Evolutionary conservation across 768 basidiomycete species (phyloP).

Genomic region (Leccinum uliginosum): DNA sequence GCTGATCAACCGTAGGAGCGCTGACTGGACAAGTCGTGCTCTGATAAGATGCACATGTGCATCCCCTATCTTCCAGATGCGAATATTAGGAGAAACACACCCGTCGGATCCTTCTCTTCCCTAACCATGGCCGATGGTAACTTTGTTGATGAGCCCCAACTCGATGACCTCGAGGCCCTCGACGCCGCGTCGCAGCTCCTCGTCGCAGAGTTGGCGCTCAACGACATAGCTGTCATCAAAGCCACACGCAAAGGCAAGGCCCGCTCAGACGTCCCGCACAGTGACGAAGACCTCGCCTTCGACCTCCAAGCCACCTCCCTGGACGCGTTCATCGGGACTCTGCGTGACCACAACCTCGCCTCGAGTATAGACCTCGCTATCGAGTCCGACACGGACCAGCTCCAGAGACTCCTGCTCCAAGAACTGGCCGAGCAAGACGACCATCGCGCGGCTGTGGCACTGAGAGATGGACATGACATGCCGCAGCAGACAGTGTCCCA

Average conservation of each 20-base stretch:
- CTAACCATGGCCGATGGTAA: slow-evolving; percentile 7
- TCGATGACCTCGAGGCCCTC: background rate
- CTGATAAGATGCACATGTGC: background rate
- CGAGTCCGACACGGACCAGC: slow-evolving; percentile 29
- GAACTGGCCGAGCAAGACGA: slow-evolving; percentile 41
- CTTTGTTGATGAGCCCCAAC: slow-evolving; percentile 13
- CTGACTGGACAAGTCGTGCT: background rate
- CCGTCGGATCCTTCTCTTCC: background rate
- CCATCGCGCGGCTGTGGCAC: slow-evolving; percentile 37
- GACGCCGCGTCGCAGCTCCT: slow-evolving; percentile 39
- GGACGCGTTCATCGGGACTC: slow-evolving; percentile 23
- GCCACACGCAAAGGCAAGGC: slow-evolving; percentile 36
- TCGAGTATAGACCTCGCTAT: slow-evolving; percentile 40
- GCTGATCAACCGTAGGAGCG: no score
- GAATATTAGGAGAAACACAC: background rate
- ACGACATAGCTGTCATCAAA: slow-evolving; percentile 38
- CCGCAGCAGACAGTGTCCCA: slow-evolving; percentile 19
- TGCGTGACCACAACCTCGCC: slow-evolving; percentile 39
- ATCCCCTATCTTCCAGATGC: background rate
- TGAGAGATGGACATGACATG: slow-evolving; percentile 26
- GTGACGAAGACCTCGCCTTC: slow-evolving; percentile 46
- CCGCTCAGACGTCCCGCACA: slow-evolving; percentile 25
- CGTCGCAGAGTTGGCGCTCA: slow-evolving; percentile 37
- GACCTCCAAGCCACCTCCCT: slow-evolving; percentile 38
- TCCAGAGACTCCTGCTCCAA: slow-evolving; percentile 29